These are phyloP conservation scores for Aquanectria penicillioides DNA, from an alignment of 2,329 filamentous ascomycete species.

Conservation along the genomic window DNA sequence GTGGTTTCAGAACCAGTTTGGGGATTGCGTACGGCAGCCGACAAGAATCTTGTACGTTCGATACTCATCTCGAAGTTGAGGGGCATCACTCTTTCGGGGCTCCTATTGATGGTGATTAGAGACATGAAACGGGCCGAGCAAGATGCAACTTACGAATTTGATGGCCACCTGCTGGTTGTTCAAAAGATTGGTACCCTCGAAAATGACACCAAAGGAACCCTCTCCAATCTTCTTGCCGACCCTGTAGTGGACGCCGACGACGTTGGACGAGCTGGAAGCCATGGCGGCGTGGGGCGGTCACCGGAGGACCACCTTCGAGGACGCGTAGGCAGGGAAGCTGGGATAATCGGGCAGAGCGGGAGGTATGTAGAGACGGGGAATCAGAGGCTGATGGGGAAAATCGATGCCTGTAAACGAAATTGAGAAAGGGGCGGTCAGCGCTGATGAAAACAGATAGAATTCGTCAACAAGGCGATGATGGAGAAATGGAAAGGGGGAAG, in stretches of 20 bases:
- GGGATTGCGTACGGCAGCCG: slow-evolving; percentile 83
- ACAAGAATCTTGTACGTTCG: slow-evolving; percentile 99
- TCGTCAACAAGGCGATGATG: slow-evolving; percentile 16
- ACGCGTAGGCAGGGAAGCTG: slow-evolving; percentile 26
- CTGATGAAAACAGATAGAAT: slow-evolving; percentile 31
- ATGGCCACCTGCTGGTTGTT: slow-evolving; percentile 99
- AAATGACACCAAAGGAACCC: slow-evolving; percentile 98
- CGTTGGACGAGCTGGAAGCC: slow-evolving; percentile 92
- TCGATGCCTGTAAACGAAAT: slow-evolving; percentile 35
- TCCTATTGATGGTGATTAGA: slow-evolving; percentile 67
- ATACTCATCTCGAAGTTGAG: slow-evolving; percentile 97
- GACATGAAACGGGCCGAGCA: not conserved
- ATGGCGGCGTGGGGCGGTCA: slow-evolving; percentile 57
- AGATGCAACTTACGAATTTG: slow-evolving; percentile 81
- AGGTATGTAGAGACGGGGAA: slow-evolving; percentile 26
- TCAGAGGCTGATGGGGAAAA: slow-evolving; percentile 23
- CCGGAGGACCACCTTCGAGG: slow-evolving; percentile 36
- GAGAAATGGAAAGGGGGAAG: slow-evolving; percentile 23
- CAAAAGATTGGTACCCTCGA: slow-evolving; percentile 96
- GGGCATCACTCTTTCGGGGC: slow-evolving; percentile 98
- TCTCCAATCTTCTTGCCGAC: slow-evolving; percentile 99
- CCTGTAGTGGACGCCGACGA: slow-evolving; percentile 97
- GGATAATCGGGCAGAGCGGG: slow-evolving; percentile 23
- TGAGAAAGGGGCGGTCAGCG: slow-evolving; percentile 32
- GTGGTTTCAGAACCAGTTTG: slow-evolving; percentile 43